Evolutionary conservation across 2,329 filamentous ascomycete species (phyloP).

Genomic region (Alternaria ventricosa): DNA sequence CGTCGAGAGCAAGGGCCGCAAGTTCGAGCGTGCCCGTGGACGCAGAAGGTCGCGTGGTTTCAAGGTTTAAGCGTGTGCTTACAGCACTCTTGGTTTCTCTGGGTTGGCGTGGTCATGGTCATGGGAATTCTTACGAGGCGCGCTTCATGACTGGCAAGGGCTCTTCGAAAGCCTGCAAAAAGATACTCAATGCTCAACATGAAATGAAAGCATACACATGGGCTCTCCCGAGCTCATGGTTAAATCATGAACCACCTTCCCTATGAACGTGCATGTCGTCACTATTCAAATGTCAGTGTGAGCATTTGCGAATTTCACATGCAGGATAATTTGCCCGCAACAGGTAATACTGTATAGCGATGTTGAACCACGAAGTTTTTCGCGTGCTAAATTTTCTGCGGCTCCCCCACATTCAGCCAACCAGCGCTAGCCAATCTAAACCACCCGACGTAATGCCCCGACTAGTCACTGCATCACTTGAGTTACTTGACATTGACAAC

Average conservation of each 20-base stretch:
- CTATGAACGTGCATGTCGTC: conserved; percentile 1
- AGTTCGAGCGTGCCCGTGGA: conserved; percentile 99
- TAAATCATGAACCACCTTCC: conserved; percentile 33
- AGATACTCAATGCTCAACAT: conserved; percentile 46
- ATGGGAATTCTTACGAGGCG: conserved; percentile 45
- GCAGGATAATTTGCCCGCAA: conserved; percentile 3
- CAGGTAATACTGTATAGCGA: background rate
- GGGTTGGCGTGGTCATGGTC: conserved; percentile 48
- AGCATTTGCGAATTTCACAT: background rate
- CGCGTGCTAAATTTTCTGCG: conserved; percentile 31
- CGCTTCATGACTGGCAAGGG: conserved; percentile 46
- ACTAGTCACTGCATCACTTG: conserved; percentile 24
- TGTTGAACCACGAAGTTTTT: conserved; percentile 12
- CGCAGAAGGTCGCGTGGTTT: conserved; percentile 98
- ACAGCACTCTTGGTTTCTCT: conserved; percentile 43
- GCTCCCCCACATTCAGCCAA: conserved; percentile 31
- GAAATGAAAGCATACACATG: conserved; percentile 43
- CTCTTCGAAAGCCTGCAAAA: conserved; percentile 45
- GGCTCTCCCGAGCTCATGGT: conserved; percentile 43
- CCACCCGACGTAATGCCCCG: conserved; percentile 19
- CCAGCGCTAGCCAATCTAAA: conserved; percentile 19
- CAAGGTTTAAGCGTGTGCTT: conserved; percentile 82
- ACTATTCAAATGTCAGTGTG: background rate
- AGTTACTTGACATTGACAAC: conserved; percentile 9
- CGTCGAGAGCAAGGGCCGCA: conserved; percentile 97